Conservation (phyloP, 2,329 filamentous ascomycete genomes). For the Colletotrichum euphorbiae region DNA sequence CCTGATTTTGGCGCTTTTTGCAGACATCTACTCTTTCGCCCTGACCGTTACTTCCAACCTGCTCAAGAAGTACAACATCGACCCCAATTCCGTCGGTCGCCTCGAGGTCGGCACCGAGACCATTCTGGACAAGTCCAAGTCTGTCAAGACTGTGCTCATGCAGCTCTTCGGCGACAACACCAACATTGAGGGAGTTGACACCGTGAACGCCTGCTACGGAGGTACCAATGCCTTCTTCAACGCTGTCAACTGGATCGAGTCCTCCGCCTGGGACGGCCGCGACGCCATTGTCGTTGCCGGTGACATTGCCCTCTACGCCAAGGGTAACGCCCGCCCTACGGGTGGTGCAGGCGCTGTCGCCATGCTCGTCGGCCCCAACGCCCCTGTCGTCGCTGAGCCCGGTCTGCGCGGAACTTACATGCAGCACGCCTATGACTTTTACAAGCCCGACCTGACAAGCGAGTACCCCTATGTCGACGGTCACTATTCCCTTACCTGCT, state of each 20-base stretch:
- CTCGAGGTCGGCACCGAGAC: constrained; percentile 90
- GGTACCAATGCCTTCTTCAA: constrained; percentile 89
- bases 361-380: constrained; percentile 82
- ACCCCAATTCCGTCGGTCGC: constrained; percentile 80
- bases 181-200: constrained; percentile 86
- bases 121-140: constrained; percentile 90
- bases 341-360: constrained; percentile 84
- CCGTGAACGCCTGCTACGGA: constrained; percentile 87
- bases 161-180: constrained; percentile 87
- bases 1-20: constrained; percentile 39
- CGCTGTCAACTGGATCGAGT: constrained; percentile 86
- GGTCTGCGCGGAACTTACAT: constrained; percentile 85
- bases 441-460: constrained; percentile 89
- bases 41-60: constrained; percentile 83
- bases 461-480: constrained; percentile 90
- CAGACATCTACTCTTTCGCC: constrained; percentile 89
- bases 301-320: constrained; percentile 88
- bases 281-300: constrained; percentile 84
- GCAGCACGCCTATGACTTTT: constrained; percentile 89
- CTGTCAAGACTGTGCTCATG: constrained; percentile 89
- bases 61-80: constrained; percentile 85
- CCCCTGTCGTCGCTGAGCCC: constrained; percentile 80
- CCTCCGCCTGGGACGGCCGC: constrained; percentile 86
- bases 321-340: constrained; percentile 83
- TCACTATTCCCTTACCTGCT: constrained; percentile 85